These are phyloP conservation scores for Colletotrichum tofieldiae DNA, from an alignment of 2,329 filamentous ascomycete species.

Conservation along the genomic window DNA sequence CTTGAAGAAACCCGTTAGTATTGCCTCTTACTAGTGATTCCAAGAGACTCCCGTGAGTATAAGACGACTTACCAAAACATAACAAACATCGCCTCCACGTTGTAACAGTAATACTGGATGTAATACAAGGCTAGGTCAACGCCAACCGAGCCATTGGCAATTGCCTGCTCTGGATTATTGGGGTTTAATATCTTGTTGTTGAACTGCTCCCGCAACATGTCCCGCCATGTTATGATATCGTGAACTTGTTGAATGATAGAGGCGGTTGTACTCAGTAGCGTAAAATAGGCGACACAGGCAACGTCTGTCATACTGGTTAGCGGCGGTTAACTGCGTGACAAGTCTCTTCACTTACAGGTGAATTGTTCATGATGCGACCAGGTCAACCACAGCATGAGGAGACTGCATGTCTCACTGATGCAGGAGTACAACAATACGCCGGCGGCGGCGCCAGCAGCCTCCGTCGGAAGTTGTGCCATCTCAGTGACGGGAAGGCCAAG, in stretches of 20 bases:
- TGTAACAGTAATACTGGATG: constrained; percentile 1
- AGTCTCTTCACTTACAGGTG: background rate
- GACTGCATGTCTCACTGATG: background rate
- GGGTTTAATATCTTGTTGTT: background rate
- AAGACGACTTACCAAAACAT: background rate
- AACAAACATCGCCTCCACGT: background rate
- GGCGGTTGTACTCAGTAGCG: background rate
- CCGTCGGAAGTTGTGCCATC: background rate
- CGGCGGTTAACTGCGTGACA: background rate
- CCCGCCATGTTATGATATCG: constrained; percentile 3
- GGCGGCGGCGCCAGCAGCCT: background rate
- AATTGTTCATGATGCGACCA: background rate
- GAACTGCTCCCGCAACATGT: background rate
- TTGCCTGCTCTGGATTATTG: background rate
- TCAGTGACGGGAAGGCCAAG: background rate
- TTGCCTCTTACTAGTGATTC: background rate
- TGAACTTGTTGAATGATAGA: background rate
- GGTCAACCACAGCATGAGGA: background rate
- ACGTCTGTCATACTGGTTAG: background rate
- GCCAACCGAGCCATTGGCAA: background rate
- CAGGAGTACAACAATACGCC: background rate
- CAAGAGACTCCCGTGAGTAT: background rate
- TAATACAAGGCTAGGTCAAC: background rate
- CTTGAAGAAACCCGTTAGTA: background rate
- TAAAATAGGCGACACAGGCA: background rate